Evolutionary conservation across 371 early-diverging fungal species (phyloP).

Genomic region (Syncephalastrum monosporum): DNA sequence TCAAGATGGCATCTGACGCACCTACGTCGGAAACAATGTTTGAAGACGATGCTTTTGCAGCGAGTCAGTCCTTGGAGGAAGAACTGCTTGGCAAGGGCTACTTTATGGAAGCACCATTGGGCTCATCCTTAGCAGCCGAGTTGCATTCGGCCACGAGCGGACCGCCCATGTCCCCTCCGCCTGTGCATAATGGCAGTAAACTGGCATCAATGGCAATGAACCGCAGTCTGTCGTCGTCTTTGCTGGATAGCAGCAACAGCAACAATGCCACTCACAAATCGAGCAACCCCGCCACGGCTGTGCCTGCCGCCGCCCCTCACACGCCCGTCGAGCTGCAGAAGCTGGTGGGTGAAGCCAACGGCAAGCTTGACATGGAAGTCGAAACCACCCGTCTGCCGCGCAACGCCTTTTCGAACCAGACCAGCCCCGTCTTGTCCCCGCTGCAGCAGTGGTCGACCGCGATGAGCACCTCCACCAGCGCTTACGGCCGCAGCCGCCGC

Average conservation of each 20-base stretch:
- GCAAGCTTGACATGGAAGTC: conserved; percentile 2
- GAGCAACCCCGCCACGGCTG: not conserved
- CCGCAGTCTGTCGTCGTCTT: conserved; percentile 17
- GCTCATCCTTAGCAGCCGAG: conserved; percentile 51
- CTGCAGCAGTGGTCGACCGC: conserved; percentile 40
- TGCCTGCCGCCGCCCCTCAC: not conserved
- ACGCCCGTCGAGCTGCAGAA: conserved; percentile 8
- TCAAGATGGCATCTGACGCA: conserved; percentile 23
- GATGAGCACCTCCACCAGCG: conserved; percentile 22
- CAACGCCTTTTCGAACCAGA: conserved; percentile 21
- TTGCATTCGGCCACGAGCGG: conserved; percentile 42
- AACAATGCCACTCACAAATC: not conserved
- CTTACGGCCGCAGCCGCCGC: conserved; percentile 36
- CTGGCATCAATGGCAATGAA: conserved; percentile 38
- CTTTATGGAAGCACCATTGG: conserved; percentile 33
- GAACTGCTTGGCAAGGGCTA: conserved; percentile 50
- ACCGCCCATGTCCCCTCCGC: conserved; percentile 21
- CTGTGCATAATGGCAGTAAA: conserved; percentile 20
- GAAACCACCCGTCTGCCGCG: conserved; percentile 22
- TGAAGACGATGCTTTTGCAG: conserved; percentile 43
- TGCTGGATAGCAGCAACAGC: conserved; percentile 9
- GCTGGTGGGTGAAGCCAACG: conserved; percentile 2
- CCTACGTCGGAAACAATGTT: conserved; percentile 19
- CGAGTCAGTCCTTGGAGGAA: conserved; percentile 44
- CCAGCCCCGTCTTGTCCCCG: conserved; percentile 23